phyloP scores from a whole-genome alignment of 495 filamentous ascomycete genomes.

The Umbilicaria muhlenbergii region DNA sequence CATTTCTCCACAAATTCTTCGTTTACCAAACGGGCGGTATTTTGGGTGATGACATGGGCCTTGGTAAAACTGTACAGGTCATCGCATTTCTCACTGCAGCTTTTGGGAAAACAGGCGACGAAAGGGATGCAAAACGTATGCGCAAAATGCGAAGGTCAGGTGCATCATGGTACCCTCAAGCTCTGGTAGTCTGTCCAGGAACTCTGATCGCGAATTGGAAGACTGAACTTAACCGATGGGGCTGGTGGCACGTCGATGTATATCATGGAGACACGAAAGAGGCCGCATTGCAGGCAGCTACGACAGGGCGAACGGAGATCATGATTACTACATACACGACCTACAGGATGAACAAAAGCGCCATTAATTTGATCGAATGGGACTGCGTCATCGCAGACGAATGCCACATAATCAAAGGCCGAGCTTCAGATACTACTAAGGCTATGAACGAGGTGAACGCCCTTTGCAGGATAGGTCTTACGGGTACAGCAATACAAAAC shows the following conservation, averaged over 20 bases:
- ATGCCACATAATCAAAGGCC: conserved; percentile 83
- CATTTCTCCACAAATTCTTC: conserved; percentile 78
- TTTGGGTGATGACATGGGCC: conserved; percentile 90
- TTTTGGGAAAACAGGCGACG: conserved; percentile 89
- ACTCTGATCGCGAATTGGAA: conserved; percentile 83
- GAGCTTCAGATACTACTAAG: conserved; percentile 57
- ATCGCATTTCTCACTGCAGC: conserved; percentile 86
- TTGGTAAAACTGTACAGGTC: conserved; percentile 95
- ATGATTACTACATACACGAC: conserved; percentile 90
- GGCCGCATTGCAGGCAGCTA: conserved; percentile 55
- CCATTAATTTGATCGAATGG: conserved; percentile 79
- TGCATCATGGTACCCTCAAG: conserved; percentile 65
- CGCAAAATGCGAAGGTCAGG: conserved; percentile 58
- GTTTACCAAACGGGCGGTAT: conserved; percentile 87
- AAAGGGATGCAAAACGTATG: conserved; percentile 80
- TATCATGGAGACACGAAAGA: conserved; percentile 69
- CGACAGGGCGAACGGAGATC: conserved; percentile 63
- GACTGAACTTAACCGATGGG: conserved; percentile 74
- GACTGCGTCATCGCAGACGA: conserved; percentile 97
- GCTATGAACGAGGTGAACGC: conserved; percentile 88
- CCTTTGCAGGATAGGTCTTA: conserved; percentile 83
- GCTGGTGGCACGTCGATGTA: conserved; percentile 81
- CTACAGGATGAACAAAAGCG: conserved; percentile 57
- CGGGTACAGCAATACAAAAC: conserved; percentile 95
- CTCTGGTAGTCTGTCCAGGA: conserved; percentile 78